These are phyloP conservation scores for Metarhizium humberi DNA, from an alignment of 2,329 filamentous ascomycete species.

Conservation along the genomic window DNA sequence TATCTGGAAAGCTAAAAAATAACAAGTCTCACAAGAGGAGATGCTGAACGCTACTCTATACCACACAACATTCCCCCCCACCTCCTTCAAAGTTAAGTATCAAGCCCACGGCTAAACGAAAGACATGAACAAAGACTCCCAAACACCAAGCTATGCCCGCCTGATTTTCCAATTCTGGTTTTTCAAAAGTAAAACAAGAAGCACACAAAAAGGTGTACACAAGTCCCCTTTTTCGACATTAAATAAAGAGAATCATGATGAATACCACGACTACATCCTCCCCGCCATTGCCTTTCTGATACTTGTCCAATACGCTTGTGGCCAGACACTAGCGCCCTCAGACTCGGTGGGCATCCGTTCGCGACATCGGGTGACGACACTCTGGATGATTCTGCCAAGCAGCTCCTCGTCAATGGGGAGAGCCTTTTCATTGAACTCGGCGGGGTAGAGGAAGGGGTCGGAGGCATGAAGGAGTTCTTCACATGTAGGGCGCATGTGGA, in stretches of 20 bases:
- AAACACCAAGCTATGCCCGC: constrained; percentile 18
- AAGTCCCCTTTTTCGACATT: constrained; percentile 7
- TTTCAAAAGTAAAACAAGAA: no score
- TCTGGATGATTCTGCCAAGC: constrained; percentile 52
- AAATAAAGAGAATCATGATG: not conserved
- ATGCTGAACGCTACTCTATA: not conserved
- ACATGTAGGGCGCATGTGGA: constrained; percentile 53
- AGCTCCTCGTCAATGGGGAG: constrained; percentile 55
- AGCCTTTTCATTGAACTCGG: constrained; percentile 43
- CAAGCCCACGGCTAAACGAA: constrained; percentile 9
- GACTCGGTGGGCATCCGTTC: constrained; percentile 50
- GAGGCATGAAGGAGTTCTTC: constrained; percentile 48
- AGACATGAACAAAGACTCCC: constrained; percentile 15
- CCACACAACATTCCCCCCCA: not conserved
- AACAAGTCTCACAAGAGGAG: not conserved
- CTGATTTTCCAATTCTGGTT: not conserved
- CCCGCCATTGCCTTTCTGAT: constrained; percentile 40
- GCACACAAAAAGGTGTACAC: constrained; percentile 6
- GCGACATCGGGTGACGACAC: constrained; percentile 48
- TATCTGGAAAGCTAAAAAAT: no score
- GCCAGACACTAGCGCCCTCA: constrained; percentile 47
- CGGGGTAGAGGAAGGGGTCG: constrained; percentile 57
- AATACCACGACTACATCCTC: constrained; percentile 14
- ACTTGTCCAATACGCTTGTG: constrained; percentile 52
- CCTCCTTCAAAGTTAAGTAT: not conserved